Base-by-base conservation (phyloP, 2,329 filamentous ascomycete species). In the Xylariaceae sp. region DNA sequence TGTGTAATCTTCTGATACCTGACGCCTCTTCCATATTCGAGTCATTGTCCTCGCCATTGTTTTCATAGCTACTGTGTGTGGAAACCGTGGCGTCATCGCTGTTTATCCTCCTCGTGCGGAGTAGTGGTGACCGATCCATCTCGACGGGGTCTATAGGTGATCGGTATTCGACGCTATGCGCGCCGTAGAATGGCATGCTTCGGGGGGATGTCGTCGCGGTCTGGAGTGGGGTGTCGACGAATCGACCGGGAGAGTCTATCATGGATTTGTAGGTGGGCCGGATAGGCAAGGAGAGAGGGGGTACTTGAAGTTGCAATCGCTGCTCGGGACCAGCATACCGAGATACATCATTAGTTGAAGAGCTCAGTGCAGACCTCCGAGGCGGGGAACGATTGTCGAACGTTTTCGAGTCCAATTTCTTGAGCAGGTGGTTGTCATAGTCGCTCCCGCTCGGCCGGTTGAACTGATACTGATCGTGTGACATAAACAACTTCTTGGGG, bases 371-470 rank as follows among this genome's bases (percentile, higher is more conserved):
- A 8, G 67, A 65, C 31, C 61, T 61, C 11, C 56, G 51, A 15
- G 67, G 60, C 2, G 67, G 62, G 7, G 66, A 64, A 12, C 54
- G 53, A 33, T 61, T 67, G 36, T 70, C 66, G n/a, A 64, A 46
- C 0, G 56, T 59, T 23, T 64, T 59, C 1, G 65, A 61, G 37
- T 75, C 64, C n/a, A 77, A 58, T 54, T 72, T 77, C 51, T 70
- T 71, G 38, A 74, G 66, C 49, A 75, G 63, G 32, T 57, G 63
- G 38, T 61, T 65, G 38, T 70, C 67, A 33, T 75, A 66, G 11
- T 67, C 57, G 28, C 42, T 57, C 12, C 37, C 42, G 10, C 42
- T 68, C 58, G 45, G 64, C 61, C 42, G 50, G 32, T 54, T 52
- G 41, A 71, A 68, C 36, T 68, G 60, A 36, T 64, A 72, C 24